A percentile compares a stretch with the other conserved stretches of the same genome.
Evolutionary conservation across 805 yeast genomes (phyloP).

Genomic region (Pichia cabralensis): DNA sequence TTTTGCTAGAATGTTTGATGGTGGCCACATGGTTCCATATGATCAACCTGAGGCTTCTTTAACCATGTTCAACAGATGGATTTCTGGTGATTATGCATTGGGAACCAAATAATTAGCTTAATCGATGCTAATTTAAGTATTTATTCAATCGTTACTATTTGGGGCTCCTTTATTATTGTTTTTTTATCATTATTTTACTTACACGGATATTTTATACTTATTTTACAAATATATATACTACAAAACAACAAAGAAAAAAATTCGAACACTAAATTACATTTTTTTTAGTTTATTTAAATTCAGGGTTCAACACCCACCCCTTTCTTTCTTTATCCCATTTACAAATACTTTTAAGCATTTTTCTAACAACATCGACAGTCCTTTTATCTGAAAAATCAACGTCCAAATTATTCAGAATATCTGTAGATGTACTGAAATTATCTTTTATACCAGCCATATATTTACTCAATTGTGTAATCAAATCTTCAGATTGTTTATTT

Average conservation of each 20-base stretch:
- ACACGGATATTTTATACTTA: background rate
- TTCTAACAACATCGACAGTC: conserved; percentile 52
- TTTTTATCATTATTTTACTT: background rate
- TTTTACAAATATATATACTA: background rate
- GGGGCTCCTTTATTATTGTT: background rate
- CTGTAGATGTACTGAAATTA: conserved; percentile 23
- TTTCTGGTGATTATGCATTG: conserved; percentile 41
- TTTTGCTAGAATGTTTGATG: conserved; percentile 67
- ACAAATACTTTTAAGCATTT: conserved; percentile 60
- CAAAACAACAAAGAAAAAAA: background rate
- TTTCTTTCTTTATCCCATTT: conserved; percentile 48
- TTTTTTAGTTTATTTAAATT: conserved; percentile 29
- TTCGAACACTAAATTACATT: no score
- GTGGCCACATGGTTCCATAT: conserved; percentile 90
- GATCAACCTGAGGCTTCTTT: conserved; percentile 73
- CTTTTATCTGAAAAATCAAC: conserved; percentile 35
- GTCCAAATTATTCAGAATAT: conserved; percentile 19
- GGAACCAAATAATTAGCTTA: conserved; percentile 21
- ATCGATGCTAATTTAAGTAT: background rate
- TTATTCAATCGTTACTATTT: background rate
- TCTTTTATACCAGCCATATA: conserved; percentile 22
- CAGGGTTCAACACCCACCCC: conserved; percentile 60
- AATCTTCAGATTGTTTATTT: conserved; percentile 8
- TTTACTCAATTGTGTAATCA: conserved; percentile 17
- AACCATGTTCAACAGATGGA: conserved; percentile 69